Evolutionary conservation across 805 yeast species (phyloP).

Genomic region (Maudiozyma bulderi): DNA sequence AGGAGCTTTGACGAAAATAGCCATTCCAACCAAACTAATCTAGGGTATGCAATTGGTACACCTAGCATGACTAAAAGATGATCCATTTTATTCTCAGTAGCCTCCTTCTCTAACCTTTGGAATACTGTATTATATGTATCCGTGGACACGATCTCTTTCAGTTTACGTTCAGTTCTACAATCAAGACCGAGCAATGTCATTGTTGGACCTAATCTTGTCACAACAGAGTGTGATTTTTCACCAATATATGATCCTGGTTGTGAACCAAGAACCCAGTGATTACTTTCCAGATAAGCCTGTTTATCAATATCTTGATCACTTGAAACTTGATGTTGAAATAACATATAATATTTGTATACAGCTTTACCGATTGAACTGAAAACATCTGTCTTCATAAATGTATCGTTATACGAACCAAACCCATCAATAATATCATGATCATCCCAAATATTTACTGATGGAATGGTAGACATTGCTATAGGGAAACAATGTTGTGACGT

Average conservation of each 20-base stretch:
- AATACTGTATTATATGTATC: conserved; percentile 56
- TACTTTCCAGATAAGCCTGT: conserved; percentile 32
- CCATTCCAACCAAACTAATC: conserved; percentile 84
- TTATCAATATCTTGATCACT: conserved; percentile 32
- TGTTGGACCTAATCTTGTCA: conserved; percentile 63
- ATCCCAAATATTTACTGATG: conserved; percentile 78
- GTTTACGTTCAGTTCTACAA: conserved; percentile 83
- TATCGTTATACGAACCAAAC: conserved; percentile 75
- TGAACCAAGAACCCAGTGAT: conserved; percentile 54
- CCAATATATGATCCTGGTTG: conserved; percentile 52
- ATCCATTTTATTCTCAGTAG: conserved; percentile 44
- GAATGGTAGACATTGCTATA: conserved; percentile 69
- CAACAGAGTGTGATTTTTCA: conserved; percentile 57
- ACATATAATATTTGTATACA: conserved; percentile 79
- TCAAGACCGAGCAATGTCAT: conserved; percentile 74
- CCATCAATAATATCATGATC: conserved; percentile 98
- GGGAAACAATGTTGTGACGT: conserved; percentile 65
- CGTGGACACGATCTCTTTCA: conserved; percentile 43
- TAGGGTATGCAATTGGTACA: conserved; percentile 90
- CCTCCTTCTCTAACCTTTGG: conserved; percentile 47
- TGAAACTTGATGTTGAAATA: conserved; percentile 80
- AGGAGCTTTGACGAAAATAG: conserved; percentile 54
- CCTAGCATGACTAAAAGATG: conserved; percentile 82
- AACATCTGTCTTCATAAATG: conserved; percentile 62
- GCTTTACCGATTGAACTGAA: conserved; percentile 64